Evolutionary conservation across 306 rosid genomes (phyloP).

Genomic region (Quillaja saponaria): DNA sequence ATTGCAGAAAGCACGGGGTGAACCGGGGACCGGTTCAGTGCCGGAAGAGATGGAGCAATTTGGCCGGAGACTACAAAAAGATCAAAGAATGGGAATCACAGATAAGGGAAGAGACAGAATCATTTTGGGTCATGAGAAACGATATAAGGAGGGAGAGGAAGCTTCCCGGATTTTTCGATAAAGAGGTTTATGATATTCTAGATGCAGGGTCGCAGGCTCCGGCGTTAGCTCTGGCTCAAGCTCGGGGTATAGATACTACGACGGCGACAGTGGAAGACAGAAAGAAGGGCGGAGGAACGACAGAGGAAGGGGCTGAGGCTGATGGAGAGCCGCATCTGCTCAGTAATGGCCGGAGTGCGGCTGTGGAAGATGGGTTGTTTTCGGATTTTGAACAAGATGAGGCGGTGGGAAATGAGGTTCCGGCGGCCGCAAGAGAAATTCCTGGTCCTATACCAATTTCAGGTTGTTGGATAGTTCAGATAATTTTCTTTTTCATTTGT

Average conservation of each 20-base stretch:
- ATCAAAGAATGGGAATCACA: slow-evolving; percentile 90
- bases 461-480: slow-evolving; percentile 31
- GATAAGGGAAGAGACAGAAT: slow-evolving; percentile 73
- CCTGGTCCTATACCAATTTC: slow-evolving; percentile 72
- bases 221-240: slow-evolving; percentile 26
- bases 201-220: slow-evolving; percentile 57
- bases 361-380: slow-evolving; percentile 71
- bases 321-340: slow-evolving; percentile 49
- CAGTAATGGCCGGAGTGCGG: slow-evolving; percentile 58
- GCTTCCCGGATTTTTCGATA: slow-evolving; percentile 84
- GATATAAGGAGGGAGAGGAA: slow-evolving; percentile 89
- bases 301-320: slow-evolving; percentile 33
- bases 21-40: slow-evolving; percentile 98
- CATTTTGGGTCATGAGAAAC: slow-evolving; percentile 96
- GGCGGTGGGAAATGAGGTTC: slow-evolving; percentile 34
- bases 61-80: slow-evolving; percentile 95
- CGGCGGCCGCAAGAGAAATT: slow-evolving; percentile 29
- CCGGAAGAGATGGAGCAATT: slow-evolving; percentile 96
- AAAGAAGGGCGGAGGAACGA: slow-evolving; percentile 11
- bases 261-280: slow-evolving; percentile 22
- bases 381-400: slow-evolving; percentile 80
- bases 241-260: slow-evolving; percentile 12
- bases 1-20: slow-evolving; percentile 86
- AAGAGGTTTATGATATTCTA: slow-evolving; percentile 83
- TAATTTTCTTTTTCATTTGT: background rate